Evolutionary conservation across 108 stramenopile species (phyloP).

Genomic region (Parietichytrium sp.): DNA sequence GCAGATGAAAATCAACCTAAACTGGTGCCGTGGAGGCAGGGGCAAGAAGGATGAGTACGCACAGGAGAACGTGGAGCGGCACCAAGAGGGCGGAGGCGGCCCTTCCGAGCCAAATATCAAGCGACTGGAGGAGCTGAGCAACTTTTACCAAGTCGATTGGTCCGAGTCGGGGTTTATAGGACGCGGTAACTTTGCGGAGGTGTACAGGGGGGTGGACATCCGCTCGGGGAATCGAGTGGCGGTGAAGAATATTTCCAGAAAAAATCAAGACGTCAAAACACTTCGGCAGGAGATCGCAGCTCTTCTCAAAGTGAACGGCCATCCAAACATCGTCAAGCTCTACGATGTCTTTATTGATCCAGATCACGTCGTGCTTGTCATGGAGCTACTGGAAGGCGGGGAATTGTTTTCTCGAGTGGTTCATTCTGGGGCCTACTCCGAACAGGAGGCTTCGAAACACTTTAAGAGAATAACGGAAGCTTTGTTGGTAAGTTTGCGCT

Average conservation of each 20-base stretch:
- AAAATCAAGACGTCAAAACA: conserved; percentile 42
- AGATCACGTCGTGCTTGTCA: conserved; percentile 48
- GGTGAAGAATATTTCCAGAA: conserved; percentile 10
- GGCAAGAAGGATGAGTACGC: not conserved
- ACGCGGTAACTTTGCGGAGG: conserved; percentile 33
- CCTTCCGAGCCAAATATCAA: not conserved
- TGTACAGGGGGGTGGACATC: conserved; percentile 16
- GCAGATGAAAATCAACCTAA: conserved; percentile 38
- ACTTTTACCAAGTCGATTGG: conserved; percentile 33
- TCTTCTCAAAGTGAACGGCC: conserved; percentile 39
- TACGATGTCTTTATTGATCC: conserved; percentile 48
- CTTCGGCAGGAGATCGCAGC: conserved; percentile 42
- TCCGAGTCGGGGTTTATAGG: conserved; percentile 28
- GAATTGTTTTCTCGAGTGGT: conserved; percentile 76
- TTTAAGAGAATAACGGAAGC: conserved; percentile 29
- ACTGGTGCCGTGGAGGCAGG: conserved; percentile 36
- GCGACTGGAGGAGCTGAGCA: not conserved
- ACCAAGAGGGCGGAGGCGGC: not conserved
- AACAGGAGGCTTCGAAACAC: not conserved
- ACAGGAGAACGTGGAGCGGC: not conserved
- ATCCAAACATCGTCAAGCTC: conserved; percentile 54
- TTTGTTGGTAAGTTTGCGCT: too few relatives aligned
- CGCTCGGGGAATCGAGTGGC: conserved; percentile 25
- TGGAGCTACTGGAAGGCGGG: conserved; percentile 76
- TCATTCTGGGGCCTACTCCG: not conserved